Conservation (phyloP, 768 basidiomycete species). For the Cystofilobasidium capitatum region DNA sequence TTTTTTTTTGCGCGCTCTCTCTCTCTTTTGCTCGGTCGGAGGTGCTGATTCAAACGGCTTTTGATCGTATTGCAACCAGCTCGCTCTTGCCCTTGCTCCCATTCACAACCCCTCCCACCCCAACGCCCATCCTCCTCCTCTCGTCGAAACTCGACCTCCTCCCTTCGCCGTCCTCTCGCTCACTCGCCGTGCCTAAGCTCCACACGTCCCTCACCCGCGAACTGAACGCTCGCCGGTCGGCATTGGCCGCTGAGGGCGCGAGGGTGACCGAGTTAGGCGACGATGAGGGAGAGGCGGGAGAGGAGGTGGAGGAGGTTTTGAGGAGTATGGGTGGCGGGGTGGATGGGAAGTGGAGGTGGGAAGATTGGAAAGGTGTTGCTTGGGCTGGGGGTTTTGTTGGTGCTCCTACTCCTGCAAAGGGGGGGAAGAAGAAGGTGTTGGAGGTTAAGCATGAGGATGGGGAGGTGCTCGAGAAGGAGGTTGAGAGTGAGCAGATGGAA, state of each 20-base stretch:
- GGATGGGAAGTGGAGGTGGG: slow-evolving; percentile 23
- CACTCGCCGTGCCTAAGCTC: slow-evolving; percentile 20
- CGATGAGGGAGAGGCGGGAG: background rate
- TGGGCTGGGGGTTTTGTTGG: slow-evolving; percentile 25
- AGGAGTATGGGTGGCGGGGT: background rate
- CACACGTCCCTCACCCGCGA: slow-evolving; percentile 23
- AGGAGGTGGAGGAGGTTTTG: slow-evolving; percentile 20
- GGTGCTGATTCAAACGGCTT: background rate
- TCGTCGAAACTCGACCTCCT: slow-evolving; percentile 24
- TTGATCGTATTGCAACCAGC: background rate
- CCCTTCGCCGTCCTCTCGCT: slow-evolving; percentile 4
- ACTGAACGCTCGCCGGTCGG: slow-evolving; percentile 22
- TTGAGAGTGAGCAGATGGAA: background rate
- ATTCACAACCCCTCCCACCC: slow-evolving; percentile 13
- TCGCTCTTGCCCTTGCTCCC: slow-evolving; percentile 21
- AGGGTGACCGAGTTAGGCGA: slow-evolving; percentile 22
- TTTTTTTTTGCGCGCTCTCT: background rate
- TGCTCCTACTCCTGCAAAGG: background rate
- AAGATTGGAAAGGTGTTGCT: slow-evolving; percentile 25
- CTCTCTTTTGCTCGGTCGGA: background rate
- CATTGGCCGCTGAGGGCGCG: background rate
- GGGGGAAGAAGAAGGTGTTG: background rate
- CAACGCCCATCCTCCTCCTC: slow-evolving; percentile 21
- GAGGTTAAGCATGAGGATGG: background rate
- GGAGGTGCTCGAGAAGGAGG: background rate